These are phyloP conservation scores for Scolecobasidium constrictum DNA, from an alignment of 2,329 filamentous ascomycete species.

Conservation along the genomic window DNA sequence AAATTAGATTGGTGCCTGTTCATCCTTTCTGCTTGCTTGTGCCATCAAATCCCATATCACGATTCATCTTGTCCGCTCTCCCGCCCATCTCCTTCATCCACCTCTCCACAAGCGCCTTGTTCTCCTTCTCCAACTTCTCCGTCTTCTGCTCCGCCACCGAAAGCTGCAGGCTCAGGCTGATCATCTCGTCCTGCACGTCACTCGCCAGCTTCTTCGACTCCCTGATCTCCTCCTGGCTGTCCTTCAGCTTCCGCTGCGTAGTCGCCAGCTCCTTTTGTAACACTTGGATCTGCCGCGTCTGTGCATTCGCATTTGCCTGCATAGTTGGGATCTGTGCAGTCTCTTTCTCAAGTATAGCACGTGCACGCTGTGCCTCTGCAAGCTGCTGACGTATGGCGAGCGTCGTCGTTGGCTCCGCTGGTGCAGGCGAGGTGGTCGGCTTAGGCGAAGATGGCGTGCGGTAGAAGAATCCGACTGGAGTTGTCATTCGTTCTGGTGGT, in stretches of 20 bases:
- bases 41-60: background rate
- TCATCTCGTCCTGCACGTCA: constrained; percentile 85
- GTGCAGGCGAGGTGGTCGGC: background rate
- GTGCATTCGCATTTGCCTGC: background rate
- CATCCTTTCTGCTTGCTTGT: no score
- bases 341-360: constrained; percentile 5
- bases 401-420: background rate
- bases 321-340: constrained; percentile 1
- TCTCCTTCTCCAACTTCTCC: constrained; percentile 66
- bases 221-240: constrained; percentile 74
- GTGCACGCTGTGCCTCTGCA: constrained; percentile 7
- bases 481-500: background rate
- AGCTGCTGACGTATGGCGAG: constrained; percentile 4
- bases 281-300: constrained; percentile 1
- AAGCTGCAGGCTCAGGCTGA: constrained; percentile 76
- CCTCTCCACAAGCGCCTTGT: constrained; percentile 76
- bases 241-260: constrained; percentile 57
- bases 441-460: background rate
- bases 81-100: constrained; percentile 84
- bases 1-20: no score
- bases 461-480: constrained; percentile 1
- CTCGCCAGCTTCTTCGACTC: constrained; percentile 77
- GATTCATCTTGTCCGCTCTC: constrained; percentile 82
- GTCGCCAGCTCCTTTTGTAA: constrained; percentile 42
- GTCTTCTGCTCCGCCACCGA: constrained; percentile 72